Evolutionary conservation across 2,329 filamentous ascomycete genomes (phyloP).

Genomic region (Torrubiella hemipterigena): DNA sequence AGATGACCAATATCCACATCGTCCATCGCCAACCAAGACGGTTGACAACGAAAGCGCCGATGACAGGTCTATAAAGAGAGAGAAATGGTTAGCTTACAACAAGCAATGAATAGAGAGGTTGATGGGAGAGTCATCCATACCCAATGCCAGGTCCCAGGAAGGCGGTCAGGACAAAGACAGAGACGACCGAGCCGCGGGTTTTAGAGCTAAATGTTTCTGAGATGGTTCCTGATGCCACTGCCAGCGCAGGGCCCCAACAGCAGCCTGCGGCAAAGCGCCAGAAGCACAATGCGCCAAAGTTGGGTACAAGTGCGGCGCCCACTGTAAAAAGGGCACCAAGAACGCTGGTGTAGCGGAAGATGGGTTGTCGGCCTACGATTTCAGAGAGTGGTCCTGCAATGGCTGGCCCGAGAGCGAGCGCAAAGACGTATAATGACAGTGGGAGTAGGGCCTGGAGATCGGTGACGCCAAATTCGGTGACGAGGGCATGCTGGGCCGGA

Average conservation of each 20-base stretch:
- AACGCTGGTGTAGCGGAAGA: conserved; percentile 57
- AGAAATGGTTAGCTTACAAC: no score
- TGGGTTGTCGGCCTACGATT: conserved; percentile 49
- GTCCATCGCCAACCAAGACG: conserved; percentile 42
- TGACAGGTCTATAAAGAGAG: conserved; percentile 28
- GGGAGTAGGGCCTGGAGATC: conserved; percentile 7
- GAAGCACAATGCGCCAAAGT: conserved; percentile 57
- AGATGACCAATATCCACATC: conserved; percentile 36
- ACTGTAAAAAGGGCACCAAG: conserved; percentile 56
- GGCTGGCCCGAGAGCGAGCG: conserved; percentile 62
- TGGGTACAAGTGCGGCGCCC: conserved; percentile 48
- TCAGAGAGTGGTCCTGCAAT: conserved; percentile 72
- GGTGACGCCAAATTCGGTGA: conserved; percentile 8
- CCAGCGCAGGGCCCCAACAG: conserved; percentile 60
- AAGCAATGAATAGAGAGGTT: no score
- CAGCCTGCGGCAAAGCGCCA: conserved; percentile 59
- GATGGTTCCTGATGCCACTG: conserved; percentile 64
- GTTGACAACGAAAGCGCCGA: conserved; percentile 34
- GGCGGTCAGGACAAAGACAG: conserved; percentile 7
- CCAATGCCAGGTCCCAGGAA: conserved; percentile 9
- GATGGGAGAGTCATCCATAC: no score
- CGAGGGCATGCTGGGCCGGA: conserved; percentile 4
- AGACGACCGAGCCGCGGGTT: conserved; percentile 3
- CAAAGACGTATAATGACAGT: conserved; percentile 59
- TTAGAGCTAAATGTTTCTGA: conserved; percentile 33